These are phyloP conservation scores for Jamesozyma gamospora DNA, from an alignment of 805 yeast genomes.

Conservation along the genomic window DNA sequence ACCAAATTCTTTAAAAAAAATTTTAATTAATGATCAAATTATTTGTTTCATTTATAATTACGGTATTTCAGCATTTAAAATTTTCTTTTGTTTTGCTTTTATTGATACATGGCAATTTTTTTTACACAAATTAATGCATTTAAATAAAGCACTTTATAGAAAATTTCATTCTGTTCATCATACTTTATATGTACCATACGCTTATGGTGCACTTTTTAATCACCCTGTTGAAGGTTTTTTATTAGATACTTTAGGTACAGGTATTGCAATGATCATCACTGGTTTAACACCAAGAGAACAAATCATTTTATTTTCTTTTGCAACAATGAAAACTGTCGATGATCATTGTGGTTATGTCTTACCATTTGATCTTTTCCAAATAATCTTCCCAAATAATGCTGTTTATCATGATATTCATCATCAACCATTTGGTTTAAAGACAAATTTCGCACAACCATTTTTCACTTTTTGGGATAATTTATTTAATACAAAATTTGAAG, in stretches of 20 bases:
- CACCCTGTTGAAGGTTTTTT: conserved; percentile 90
- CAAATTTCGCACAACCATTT: conserved; percentile 91
- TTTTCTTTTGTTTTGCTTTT: conserved; percentile 55
- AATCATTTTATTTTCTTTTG: conserved; percentile 64
- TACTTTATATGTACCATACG: conserved; percentile 88
- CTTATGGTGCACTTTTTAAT: conserved; percentile 91
- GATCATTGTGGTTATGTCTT: conserved; percentile 97
- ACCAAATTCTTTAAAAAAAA: not conserved
- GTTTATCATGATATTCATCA: conserved; percentile 96
- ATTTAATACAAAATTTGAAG: conserved; percentile 61
- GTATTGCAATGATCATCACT: conserved; percentile 58
- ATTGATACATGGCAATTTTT: conserved; percentile 94
- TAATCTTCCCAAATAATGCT: conserved; percentile 87
- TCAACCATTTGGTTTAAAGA: conserved; percentile 89
- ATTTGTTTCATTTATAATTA: conserved; percentile 50
- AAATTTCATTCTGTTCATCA: conserved; percentile 92
- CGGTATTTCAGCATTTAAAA: conserved; percentile 50
- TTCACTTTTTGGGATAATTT: conserved; percentile 86
- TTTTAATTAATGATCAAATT: conserved; percentile 8
- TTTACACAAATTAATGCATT: conserved; percentile 83
- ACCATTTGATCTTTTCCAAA: conserved; percentile 86
- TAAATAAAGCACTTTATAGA: conserved; percentile 63
- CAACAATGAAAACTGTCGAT: conserved; percentile 93
- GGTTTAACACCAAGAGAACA: conserved; percentile 69
- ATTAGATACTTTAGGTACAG: conserved; percentile 88